Percentiles rank a stretch among this genome's conserved stretches.
Evolutionary conservation across 805 yeast species (phyloP).

Genomic region (Maudiozyma barnettii): DNA sequence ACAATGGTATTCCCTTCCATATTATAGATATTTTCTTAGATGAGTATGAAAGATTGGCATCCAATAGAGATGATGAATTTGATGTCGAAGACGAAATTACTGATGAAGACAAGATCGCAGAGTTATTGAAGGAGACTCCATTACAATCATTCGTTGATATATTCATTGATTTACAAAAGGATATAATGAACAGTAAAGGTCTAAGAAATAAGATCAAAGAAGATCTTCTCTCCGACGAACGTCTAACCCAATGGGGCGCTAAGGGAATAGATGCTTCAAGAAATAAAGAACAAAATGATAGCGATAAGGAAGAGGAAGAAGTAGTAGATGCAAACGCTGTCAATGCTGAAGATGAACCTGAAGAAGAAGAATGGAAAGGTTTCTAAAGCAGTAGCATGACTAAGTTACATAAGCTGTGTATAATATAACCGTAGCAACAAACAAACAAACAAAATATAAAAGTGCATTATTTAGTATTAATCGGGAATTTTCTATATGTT

Average conservation of each 20-base stretch:
- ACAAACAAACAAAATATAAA: too few species aligned
- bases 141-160: conserved; percentile 48
- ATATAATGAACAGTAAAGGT: conserved; percentile 47
- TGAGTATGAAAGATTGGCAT: conserved; percentile 64
- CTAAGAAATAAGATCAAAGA: conserved; percentile 54
- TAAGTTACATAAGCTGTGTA: neutral
- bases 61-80: conserved; percentile 38
- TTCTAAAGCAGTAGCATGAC: conserved; percentile 15
- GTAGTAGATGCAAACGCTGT: conserved; percentile 20
- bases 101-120: conserved; percentile 25
- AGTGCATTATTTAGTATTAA: too few species aligned
- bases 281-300: conserved; percentile 22
- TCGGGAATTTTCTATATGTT: too few species aligned
- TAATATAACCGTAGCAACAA: neutral
- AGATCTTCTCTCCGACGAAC: conserved; percentile 55
- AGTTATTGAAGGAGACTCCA: conserved; percentile 41
- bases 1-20: conserved; percentile 77
- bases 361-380: conserved; percentile 37
- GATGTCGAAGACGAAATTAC: conserved; percentile 38
- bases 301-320: conserved; percentile 21
- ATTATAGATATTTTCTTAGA: conserved; percentile 74
- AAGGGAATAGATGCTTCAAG: conserved; percentile 10
- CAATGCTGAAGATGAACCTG: conserved; percentile 25
- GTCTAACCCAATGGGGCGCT: conserved; percentile 59
- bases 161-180: conserved; percentile 41